These are phyloP conservation scores for Candida caryicola DNA, from an alignment of 805 yeast species.

Conservation along the genomic window DNA sequence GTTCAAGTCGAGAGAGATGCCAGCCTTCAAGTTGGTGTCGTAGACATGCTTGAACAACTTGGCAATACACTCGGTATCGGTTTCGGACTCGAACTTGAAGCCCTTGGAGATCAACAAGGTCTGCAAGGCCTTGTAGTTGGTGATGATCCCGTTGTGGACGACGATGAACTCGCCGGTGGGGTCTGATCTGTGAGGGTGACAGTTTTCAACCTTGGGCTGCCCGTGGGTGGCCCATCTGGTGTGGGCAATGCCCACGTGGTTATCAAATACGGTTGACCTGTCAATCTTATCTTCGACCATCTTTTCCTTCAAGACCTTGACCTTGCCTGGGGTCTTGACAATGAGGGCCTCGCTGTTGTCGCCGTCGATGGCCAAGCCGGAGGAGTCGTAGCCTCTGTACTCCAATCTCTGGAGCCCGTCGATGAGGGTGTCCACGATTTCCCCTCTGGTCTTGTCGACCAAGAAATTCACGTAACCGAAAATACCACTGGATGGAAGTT, in stretches of 20 bases:
- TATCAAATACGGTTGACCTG: slow-evolving; percentile 62
- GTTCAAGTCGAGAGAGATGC: slow-evolving; percentile 79
- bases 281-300: slow-evolving; percentile 52
- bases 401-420: slow-evolving; percentile 86
- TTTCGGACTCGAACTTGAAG: slow-evolving; percentile 79
- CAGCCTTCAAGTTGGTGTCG: slow-evolving; percentile 70
- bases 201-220: slow-evolving; percentile 77
- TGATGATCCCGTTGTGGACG: slow-evolving; percentile 97
- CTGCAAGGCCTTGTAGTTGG: slow-evolving; percentile 89
- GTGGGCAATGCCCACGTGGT: slow-evolving; percentile 96
- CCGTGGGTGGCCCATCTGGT: slow-evolving; percentile 99
- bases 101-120: slow-evolving; percentile 81
- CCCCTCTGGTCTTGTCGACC: slow-evolving; percentile 89
- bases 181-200: slow-evolving; percentile 96
- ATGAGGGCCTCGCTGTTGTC: slow-evolving; percentile 71
- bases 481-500: slow-evolving; percentile 66
- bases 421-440: slow-evolving; percentile 81
- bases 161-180: slow-evolving; percentile 77
- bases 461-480: slow-evolving; percentile 96
- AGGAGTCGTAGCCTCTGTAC: slow-evolving; percentile 97
- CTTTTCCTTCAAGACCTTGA: slow-evolving; percentile 69
- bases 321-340: slow-evolving; percentile 89
- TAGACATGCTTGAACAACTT: slow-evolving; percentile 88
- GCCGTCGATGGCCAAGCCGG: slow-evolving; percentile 95
- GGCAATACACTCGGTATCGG: slow-evolving; percentile 98